Evolutionary conservation across 768 basidiomycete species (phyloP), one percentile per base, ranked within the genome.

Genomic region (Mycena capillaripes): DNA sequence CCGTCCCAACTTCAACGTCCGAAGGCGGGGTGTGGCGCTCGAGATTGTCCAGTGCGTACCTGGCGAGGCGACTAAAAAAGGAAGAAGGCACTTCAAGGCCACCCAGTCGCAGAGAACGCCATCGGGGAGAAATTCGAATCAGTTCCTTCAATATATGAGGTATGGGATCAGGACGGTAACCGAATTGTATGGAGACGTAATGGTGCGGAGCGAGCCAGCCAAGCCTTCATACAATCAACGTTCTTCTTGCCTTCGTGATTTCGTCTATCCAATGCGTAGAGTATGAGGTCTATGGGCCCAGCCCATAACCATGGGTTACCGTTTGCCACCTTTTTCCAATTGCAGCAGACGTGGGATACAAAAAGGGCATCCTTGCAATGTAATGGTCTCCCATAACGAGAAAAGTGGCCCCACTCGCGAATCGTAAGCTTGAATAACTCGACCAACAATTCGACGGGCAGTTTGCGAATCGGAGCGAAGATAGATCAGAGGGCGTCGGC

Each of bases 1-100:
- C 36, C 12, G 36, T 36, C 36, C 3, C 17, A 60, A 4, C 6
- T 25, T 30, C 19, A 60, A 30, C 30, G 29, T 60, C 4, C 42
- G 59, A 29, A 60, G 59, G 42, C 59, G 59, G 29, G 59, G 59
- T 17, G 58, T 17, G 40, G 17, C 25, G 42, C 42, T 60, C 59
- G 7, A 60, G 34, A 17, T 19, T 27, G 29, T 44, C 42, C 6
- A 60, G 27, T 4, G 14, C 4, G 29, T 10, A 7, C 4, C 32
- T 19, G 8, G 59, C 27, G 12, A 60, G 42, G 4, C 42, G 59
- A 9, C 21, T 17, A 29, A 30, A 25, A 29, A 30, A 42, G 0
- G 29, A 30, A n/a, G 40, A 8, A 1, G 36, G 58, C 11, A 36
- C 36, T 36, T 19, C 9, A 6, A 4, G 10, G 1, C 2, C 10